Evolutionary conservation across 495 filamentous ascomycete genomes (phyloP), one percentile per base, ranked within the genome.

Genomic region (Tuber borchii): DNA sequence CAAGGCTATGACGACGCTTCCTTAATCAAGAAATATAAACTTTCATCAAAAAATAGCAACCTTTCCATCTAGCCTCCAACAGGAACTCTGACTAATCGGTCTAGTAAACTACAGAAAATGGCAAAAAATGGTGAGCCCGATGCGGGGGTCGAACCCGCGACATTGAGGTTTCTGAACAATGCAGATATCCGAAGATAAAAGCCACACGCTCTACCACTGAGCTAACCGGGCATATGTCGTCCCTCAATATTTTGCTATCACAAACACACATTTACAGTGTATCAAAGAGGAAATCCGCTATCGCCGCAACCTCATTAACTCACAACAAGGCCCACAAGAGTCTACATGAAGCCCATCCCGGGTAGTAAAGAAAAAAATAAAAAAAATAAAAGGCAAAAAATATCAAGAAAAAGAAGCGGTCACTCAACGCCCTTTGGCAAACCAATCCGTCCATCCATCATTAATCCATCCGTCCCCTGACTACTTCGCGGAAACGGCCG

Each of bases 401-500:
- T 51, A 73, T 82, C 85, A n/a, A 19, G 40, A 51, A 61, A 61
- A 74, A 40, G 46, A 71, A 71, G 44, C 16, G 22, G 22, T 31
- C 14, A 39, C 16, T 20, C 42, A 73, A 46, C 40, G 72, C 72
- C n/a, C 26, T 40, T n/a, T 39, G n/a, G 39, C 39, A 40, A 40
- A 34, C n/a, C 44, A 45, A 75, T 75, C 77, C 46, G 51, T 73
- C 46, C 73, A 26, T 72, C 75, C 69, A 68, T 37, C 72, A 56
- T 44, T 31, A 72, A 26, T 56, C 44, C 8, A 72, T 20, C 37
- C 19, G n/a, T 26, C 40, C 9, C 39, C 16, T 19, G 12, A 71
- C 42, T 48, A 72, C 71, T 65, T 77, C 31, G 91, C 87, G 75
- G 88, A 86, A 65, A 95, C 89, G n/a, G 90, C 94, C 26, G 91